phyloP scores from a whole-genome alignment of 176 grass and related monocot genomes.

The Thinopyrum elongatum region DNA sequence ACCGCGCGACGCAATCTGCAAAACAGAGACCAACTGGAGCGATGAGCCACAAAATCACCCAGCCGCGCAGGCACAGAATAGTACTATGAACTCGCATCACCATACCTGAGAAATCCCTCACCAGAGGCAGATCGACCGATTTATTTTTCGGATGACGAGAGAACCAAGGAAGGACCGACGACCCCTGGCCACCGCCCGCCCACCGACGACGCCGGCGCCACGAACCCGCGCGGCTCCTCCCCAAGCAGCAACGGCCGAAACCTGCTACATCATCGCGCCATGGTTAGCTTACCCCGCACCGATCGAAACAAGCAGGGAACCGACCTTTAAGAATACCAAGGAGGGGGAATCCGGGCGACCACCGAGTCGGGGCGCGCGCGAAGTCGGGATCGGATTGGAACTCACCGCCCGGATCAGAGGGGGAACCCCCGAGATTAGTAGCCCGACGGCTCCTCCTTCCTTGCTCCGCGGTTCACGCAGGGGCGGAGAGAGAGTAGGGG shows the following conservation, averaged over 20 bases:
- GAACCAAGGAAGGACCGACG: neutral
- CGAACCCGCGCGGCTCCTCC: neutral
- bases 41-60: neutral
- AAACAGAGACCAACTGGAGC: neutral
- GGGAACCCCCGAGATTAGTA: neutral
- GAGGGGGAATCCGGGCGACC: neutral
- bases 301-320: neutral
- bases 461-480: slow-evolving; percentile 32
- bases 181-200: neutral
- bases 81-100: neutral
- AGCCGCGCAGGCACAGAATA: neutral
- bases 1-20: neutral
- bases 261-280: neutral
- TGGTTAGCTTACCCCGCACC: neutral
- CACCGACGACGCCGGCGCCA: slow-evolving; percentile 1
- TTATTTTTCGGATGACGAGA: neutral
- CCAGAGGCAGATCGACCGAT: neutral
- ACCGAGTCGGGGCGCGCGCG: neutral
- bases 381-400: neutral
- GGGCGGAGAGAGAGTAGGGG: neutral
- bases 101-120: neutral
- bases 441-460: neutral
- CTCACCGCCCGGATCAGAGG: slow-evolving; percentile 18
- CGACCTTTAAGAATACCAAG: neutral
- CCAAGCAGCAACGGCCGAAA: neutral